Evolutionary conservation across 495 filamentous ascomycete species (phyloP).

Genomic region (Jackrogersella multiformis): DNA sequence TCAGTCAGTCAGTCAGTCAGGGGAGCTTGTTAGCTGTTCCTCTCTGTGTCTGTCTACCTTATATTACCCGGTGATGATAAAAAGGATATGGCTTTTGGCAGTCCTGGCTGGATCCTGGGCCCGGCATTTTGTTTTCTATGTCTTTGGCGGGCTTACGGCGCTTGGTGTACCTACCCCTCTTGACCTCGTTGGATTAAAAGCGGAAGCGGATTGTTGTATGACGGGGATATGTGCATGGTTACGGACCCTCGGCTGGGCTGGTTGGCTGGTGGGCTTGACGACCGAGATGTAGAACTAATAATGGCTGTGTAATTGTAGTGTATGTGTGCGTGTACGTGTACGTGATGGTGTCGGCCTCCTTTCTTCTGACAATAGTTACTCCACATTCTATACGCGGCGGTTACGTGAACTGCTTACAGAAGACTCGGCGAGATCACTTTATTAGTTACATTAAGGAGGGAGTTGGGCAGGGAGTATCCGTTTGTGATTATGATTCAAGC

Average conservation of each 20-base stretch:
- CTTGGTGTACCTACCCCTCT: neutral
- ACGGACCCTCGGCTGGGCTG: neutral
- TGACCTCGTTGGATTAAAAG: neutral
- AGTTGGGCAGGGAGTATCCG: too few relatives aligned
- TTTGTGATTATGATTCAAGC: too few relatives aligned
- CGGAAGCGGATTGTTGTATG: neutral
- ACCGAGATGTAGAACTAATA: conserved; percentile 12
- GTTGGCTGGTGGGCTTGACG: neutral
- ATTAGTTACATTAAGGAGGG: neutral
- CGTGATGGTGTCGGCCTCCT: neutral
- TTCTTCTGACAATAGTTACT: neutral
- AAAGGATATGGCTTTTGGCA: too few relatives aligned
- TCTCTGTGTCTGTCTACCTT: too few relatives aligned
- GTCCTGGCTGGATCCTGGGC: neutral
- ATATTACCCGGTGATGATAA: too few relatives aligned
- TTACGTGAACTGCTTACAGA: neutral
- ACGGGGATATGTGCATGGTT: neutral
- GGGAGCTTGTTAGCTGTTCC: too few relatives aligned
- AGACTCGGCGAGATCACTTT: too few relatives aligned
- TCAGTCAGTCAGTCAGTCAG: too few relatives aligned
- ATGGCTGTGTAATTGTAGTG: conserved; percentile 8
- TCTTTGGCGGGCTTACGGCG: neutral
- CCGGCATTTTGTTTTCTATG: neutral
- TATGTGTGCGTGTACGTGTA: neutral
- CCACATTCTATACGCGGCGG: neutral